Evolutionary conservation across 2,329 filamentous ascomycete species (phyloP).

Genomic region (Alternaria sp.): DNA sequence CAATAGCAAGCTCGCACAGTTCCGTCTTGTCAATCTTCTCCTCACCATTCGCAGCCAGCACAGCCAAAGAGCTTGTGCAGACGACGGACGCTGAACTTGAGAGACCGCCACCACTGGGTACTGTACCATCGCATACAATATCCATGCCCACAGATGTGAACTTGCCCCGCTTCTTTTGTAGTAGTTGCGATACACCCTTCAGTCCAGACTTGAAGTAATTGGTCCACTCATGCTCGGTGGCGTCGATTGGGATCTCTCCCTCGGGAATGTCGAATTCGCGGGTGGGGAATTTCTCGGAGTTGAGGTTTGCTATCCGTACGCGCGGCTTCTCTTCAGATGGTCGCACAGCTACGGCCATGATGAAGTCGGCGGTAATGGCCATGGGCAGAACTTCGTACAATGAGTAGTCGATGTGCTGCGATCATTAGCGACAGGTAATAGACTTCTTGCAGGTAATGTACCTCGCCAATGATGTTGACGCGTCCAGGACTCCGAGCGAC

Average conservation of each 20-base stretch:
- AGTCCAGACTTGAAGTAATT: constrained; percentile 98
- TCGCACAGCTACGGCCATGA: constrained; percentile 76
- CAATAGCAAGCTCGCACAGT: constrained; percentile 89
- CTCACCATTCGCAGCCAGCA: constrained; percentile 84
- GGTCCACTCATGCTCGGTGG: constrained; percentile 87
- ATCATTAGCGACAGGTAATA: constrained; percentile 19
- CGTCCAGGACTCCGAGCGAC: constrained; percentile 89
- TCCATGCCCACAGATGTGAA: constrained; percentile 81
- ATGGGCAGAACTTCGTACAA: constrained; percentile 95
- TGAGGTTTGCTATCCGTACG: constrained; percentile 81
- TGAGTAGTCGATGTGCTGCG: constrained; percentile 91
- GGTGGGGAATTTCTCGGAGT: constrained; percentile 74
- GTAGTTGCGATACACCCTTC: constrained; percentile 77
- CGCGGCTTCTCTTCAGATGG: constrained; percentile 61
- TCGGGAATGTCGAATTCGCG: constrained; percentile 75
- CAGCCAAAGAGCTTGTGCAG: constrained; percentile 85
- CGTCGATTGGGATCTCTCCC: constrained; percentile 71
- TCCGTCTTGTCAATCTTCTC: constrained; percentile 84
- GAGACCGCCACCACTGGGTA: constrained; percentile 89
- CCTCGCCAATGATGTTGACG: constrained; percentile 96
- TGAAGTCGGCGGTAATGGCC: constrained; percentile 88
- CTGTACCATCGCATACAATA: constrained; percentile 86
- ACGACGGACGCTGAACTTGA: constrained; percentile 95
- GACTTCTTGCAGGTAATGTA: constrained; percentile 18
- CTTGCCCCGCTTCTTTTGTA: constrained; percentile 70